Evolutionary conservation across 148 eudicot species (phyloP), one percentile per base, ranked within the genome.

Genomic region (Spergularia bocconei): DNA sequence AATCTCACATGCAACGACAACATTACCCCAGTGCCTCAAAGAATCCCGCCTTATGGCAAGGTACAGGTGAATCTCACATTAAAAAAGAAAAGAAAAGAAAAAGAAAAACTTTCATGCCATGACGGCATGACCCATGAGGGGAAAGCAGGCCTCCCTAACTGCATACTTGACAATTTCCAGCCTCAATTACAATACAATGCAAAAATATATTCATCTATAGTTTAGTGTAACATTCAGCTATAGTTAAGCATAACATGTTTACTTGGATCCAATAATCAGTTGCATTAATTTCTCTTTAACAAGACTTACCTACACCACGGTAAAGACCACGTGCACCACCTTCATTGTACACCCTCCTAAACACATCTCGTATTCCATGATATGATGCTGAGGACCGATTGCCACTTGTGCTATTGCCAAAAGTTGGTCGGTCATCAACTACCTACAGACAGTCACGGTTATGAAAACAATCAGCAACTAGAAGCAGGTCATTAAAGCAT

Each of bases 321-420:
- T 96, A 96, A 61, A 96, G 82, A 39, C 77, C 91, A 56, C 94
- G 99, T 6, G 82, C 80, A 81, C 99, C 99, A 23, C 98, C 97
- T 74, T 91, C 87, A 69, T 63, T 91, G 87, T 96, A 92, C 71
- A 92, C 99, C 73, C 83, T 81, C 81, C 69, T 82, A 54, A 96
- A 77, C 11, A 89, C 98, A 84, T 96, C 85, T 77, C 72, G 82
- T 77, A 92, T 88, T 72, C 99, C 98, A 79, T 62, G 77, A 78
- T 96, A 96, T 15, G 82, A 80, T 78, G 91, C 77, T 21, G 79
- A 84, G 50, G 82, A 48, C 19, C 81, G 77, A 67, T 76, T 19
- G 29, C 64, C 59, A 20, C 81, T 82, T 10, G 75, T 53, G 71
- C 78, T 82, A 69, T 79, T 87, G 74, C 82, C 75, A 71, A 82